phyloP scores from a whole-genome alignment of 805 yeast genomes.

The Zygosaccharomyces gambellarensis region DNA sequence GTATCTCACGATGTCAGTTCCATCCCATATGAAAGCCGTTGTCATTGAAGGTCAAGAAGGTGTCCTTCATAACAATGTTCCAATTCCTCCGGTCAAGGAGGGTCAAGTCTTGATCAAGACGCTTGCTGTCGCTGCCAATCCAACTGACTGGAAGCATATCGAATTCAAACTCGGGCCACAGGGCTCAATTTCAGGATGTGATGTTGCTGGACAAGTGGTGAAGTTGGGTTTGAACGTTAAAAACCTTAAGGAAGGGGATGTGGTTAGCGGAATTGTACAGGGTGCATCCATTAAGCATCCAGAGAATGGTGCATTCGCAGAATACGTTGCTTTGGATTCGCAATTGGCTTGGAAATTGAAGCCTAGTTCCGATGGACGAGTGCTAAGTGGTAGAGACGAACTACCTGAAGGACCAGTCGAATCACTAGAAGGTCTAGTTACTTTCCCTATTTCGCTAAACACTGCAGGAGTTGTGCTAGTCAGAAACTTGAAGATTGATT shows the following conservation, averaged over 20 bases:
- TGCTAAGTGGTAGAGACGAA: conserved; percentile 22
- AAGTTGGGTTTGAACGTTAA: conserved; percentile 43
- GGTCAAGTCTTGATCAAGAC: conserved; percentile 46
- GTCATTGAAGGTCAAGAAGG: conserved; percentile 36
- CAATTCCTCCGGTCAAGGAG: conserved; percentile 35
- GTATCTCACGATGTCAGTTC: neutral
- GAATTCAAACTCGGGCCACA: conserved; percentile 37
- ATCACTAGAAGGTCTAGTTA: conserved; percentile 61
- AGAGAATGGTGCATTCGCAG: conserved; percentile 55
- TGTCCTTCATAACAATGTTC: conserved; percentile 26
- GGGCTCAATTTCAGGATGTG: conserved; percentile 55
- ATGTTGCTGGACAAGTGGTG: conserved; percentile 55
- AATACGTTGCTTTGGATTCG: conserved; percentile 40
- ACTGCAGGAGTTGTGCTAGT: conserved; percentile 44
- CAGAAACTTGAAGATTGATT: conserved; percentile 34
- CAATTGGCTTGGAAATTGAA: conserved; percentile 7
- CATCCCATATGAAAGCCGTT: conserved; percentile 39
- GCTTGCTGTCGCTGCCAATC: conserved; percentile 55
- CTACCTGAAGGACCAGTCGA: conserved; percentile 38
- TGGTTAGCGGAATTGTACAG: conserved; percentile 48
- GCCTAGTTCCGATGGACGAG: conserved; percentile 5
- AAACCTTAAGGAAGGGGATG: conserved; percentile 46
- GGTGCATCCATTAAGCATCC: conserved; percentile 46
- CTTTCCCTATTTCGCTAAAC: conserved; percentile 49
- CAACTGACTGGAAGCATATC: conserved; percentile 67